A percentile compares a stretch with the other conserved stretches of the same genome.
Evolutionary conservation across 805 yeast genomes (phyloP).

Genomic region (Ogataea saltuana): DNA sequence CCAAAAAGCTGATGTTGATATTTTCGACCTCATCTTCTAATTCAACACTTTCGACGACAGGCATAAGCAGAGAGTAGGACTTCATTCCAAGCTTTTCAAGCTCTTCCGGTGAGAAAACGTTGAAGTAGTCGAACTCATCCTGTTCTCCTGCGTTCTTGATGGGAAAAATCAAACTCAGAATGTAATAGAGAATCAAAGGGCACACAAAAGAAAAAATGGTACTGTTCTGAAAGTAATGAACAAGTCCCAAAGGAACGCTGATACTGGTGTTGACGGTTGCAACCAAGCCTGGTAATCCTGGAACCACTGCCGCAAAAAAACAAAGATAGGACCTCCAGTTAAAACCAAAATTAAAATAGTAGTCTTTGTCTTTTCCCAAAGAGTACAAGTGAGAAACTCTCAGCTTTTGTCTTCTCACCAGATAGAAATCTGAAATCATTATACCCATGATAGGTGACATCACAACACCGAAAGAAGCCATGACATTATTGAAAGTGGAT

Average conservation of each 20-base stretch:
- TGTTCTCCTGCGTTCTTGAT: conserved; percentile 32
- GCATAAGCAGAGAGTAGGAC: background rate
- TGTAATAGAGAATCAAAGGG: conserved; percentile 41
- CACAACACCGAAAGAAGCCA: conserved; percentile 39
- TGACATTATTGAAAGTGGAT: conserved; percentile 38
- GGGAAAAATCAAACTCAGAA: conserved; percentile 39
- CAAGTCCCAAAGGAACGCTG: conserved; percentile 41
- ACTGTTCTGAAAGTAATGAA: conserved; percentile 46
- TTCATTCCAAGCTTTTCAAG: conserved; percentile 34
- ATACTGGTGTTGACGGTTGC: conserved; percentile 28
- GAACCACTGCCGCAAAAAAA: conserved; percentile 39
- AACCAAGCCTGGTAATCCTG: conserved; percentile 41
- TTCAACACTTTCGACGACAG: conserved; percentile 3
- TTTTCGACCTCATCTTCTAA: background rate
- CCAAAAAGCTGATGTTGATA: background rate
- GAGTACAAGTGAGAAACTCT: conserved; percentile 6
- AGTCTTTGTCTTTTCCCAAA: conserved; percentile 18
- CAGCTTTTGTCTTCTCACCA: conserved; percentile 34
- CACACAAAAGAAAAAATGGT: conserved; percentile 44
- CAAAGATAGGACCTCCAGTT: conserved; percentile 44
- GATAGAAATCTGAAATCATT: conserved; percentile 37
- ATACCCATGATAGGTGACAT: conserved; percentile 42
- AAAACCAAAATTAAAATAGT: conserved; percentile 43
- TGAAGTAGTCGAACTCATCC: conserved; percentile 38
- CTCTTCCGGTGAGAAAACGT: conserved; percentile 34